Base-by-base conservation (phyloP, 169 alveolate genomes). In the Toxoplasma gondii region DNA sequence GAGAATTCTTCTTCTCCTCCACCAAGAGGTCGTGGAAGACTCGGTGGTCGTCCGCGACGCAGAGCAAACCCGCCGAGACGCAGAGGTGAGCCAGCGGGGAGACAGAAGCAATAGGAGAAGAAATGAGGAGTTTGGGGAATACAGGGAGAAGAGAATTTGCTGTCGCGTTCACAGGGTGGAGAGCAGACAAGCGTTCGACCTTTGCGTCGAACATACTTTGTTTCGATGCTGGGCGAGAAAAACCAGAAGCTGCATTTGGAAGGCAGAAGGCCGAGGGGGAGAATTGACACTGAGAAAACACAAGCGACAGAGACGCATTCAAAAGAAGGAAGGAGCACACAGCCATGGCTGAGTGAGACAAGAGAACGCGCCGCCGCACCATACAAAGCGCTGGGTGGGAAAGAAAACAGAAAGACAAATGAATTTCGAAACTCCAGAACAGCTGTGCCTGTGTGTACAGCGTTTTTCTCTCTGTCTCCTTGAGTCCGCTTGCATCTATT, bases 21-120 rank as follows among this genome's bases (percentile, higher is more conserved):
- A 82, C 38, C 90, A 82, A 27, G 90, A 82, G 64, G 67, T 43
- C 69, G 53, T 82, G 7, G 90, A 82, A 43, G 90, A 82, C 29
- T 38, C 90, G 69, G 64, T 43, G 27, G n/a, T 36, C 39, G 41
- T 41, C 17, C 36, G 67, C 2, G 90, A 82, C 16, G 90, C 58
- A 1, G 90, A 41, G 19, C 38, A 44, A 9, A 38, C 69, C 27
- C n/a, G 90, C 39, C 53, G 90, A 39, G 67, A 43, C 41, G 90
- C 90, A 24, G 90, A 82, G 90, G 90, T 82, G 36, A 78, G 45
- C 5, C 27, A 17, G 4, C n/a, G 74, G 74, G 74, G 74, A 64
- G 74, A 64, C 74, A 64, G 24, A 31, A 27, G 74, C n/a, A 64
- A 16, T 27, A 1, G 74, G 67, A 19, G 27, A 19, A 53, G 67